phyloP scores from a whole-genome alignment of 2,329 filamentous ascomycete species.

The Fusarium torreyae region DNA sequence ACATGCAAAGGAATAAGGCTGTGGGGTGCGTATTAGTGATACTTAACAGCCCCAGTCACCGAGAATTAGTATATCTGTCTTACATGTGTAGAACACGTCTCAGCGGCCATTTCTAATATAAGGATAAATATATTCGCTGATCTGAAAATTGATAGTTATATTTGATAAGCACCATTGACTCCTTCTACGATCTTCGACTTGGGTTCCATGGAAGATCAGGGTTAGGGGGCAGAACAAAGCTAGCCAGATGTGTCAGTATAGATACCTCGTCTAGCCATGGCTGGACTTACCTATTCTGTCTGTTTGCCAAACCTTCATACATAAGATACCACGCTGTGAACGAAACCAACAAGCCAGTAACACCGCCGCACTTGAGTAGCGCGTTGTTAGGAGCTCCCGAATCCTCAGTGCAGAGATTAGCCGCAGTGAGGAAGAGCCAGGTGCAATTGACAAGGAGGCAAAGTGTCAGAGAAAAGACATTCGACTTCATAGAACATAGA shows the following conservation, averaged over 20 bases:
- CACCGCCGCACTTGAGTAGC: slow-evolving; percentile 12
- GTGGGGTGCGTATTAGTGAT: too few species aligned
- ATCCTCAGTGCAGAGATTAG: slow-evolving; percentile 18
- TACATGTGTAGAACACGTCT: too few species aligned
- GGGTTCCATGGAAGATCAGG: slow-evolving; percentile 21
- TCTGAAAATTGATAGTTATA: too few species aligned
- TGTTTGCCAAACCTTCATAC: slow-evolving; percentile 20
- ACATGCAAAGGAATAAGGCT: too few species aligned
- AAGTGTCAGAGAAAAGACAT: slow-evolving; percentile 27
- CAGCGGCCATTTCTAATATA: too few species aligned
- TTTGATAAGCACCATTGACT: too few species aligned
- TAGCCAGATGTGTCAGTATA: neutral
- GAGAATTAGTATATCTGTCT: too few species aligned
- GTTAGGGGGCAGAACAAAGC: slow-evolving; percentile 11
- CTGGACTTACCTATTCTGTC: slow-evolving; percentile 10
- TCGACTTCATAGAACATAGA: slow-evolving; percentile 12
- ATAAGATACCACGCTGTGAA: slow-evolving; percentile 24
- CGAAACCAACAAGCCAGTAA: slow-evolving; percentile 12
- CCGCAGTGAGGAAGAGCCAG: slow-evolving; percentile 7
- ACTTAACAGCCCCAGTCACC: too few species aligned
- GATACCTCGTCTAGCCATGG: rapidly evolving
- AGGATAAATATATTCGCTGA: too few species aligned
- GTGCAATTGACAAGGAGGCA: slow-evolving; percentile 19
- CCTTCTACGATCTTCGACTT: neutral
- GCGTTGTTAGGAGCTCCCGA: slow-evolving; percentile 1